Evolutionary conservation across 139 green algal species (phyloP).

Genomic region (Spirogloea muscicola): DNA sequence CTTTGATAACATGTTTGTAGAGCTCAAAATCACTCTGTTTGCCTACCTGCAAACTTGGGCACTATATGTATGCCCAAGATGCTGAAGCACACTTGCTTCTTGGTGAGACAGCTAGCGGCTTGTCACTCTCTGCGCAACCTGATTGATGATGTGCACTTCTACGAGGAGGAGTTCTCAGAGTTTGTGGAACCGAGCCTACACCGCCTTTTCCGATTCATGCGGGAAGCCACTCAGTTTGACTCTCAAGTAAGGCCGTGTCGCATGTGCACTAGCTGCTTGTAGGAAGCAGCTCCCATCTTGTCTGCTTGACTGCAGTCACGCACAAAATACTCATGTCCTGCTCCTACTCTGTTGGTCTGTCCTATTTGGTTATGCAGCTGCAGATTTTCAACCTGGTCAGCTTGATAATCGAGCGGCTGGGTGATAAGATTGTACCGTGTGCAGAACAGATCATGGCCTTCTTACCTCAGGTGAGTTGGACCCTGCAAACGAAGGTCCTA

Average conservation of each 20-base stretch:
- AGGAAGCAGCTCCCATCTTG: too few species aligned
- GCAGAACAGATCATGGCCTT: constrained; percentile 43
- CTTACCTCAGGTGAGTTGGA: constrained; percentile 39
- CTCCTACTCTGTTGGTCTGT: too few species aligned
- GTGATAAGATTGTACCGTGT: constrained; percentile 47
- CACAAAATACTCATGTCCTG: too few species aligned
- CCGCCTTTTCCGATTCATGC: constrained; percentile 45
- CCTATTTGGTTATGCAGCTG: constrained; percentile 43
- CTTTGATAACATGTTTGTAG: too few species aligned
- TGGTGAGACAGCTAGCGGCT: constrained; percentile 34
- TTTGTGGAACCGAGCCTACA: constrained; percentile 42
- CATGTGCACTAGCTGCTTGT: too few species aligned
- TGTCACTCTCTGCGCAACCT: constrained; percentile 24
- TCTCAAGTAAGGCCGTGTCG: constrained; percentile 24
- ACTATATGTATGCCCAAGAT: too few species aligned
- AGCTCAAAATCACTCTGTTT: too few species aligned
- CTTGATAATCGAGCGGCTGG: constrained; percentile 50
- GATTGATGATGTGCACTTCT: constrained; percentile 51
- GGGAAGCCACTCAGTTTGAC: constrained; percentile 49
- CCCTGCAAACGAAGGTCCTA: too few species aligned
- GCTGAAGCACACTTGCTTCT: too few species aligned
- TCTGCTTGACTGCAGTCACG: too few species aligned
- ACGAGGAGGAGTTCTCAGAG: constrained; percentile 48
- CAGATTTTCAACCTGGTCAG: constrained; percentile 51
- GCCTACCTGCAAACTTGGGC: too few species aligned